phyloP scores from a whole-genome alignment of 192 early-diverging fungal species.

The Chytriomyces sp. region DNA sequence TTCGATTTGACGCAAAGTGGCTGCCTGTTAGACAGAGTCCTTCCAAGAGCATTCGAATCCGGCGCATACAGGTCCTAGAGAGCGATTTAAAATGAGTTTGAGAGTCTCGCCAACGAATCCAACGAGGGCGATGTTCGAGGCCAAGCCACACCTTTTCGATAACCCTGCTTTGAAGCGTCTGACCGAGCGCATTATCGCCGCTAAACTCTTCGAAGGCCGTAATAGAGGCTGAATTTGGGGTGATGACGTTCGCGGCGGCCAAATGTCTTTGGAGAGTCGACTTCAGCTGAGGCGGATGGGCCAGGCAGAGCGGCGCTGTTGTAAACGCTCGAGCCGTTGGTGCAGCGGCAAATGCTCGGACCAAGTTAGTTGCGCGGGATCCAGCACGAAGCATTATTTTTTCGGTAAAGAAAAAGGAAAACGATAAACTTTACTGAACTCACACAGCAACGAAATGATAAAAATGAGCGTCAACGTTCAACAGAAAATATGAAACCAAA shows the following conservation, averaged over 20 bases:
- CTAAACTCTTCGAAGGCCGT: neutral
- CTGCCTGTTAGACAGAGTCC: neutral
- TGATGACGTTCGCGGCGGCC: neutral
- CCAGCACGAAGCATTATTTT: too few species aligned
- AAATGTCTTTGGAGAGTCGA: neutral
- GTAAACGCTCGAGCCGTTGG: too few species aligned
- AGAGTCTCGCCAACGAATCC: neutral
- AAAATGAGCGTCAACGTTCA: too few species aligned
- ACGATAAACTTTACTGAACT: too few species aligned
- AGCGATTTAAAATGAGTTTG: neutral
- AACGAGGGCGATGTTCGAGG: neutral
- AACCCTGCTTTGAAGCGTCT: neutral
- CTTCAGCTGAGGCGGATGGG: neutral
- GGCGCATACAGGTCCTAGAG: neutral
- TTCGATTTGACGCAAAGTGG: constrained; percentile 39
- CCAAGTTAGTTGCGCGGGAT: too few species aligned
- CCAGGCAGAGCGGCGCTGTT: neutral
- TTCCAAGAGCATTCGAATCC: neutral
- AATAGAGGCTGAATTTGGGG: neutral
- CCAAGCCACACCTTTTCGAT: neutral
- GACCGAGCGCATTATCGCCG: neutral
- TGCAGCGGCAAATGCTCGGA: too few species aligned
- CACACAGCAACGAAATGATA: too few species aligned
- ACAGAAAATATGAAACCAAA: too few species aligned
- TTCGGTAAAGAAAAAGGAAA: too few species aligned